A percentile compares a stretch with the other conserved stretches of the same genome.
Conservation (phyloP, 352 stramenopile genomes). For the Blastocystis sp. region DNA sequence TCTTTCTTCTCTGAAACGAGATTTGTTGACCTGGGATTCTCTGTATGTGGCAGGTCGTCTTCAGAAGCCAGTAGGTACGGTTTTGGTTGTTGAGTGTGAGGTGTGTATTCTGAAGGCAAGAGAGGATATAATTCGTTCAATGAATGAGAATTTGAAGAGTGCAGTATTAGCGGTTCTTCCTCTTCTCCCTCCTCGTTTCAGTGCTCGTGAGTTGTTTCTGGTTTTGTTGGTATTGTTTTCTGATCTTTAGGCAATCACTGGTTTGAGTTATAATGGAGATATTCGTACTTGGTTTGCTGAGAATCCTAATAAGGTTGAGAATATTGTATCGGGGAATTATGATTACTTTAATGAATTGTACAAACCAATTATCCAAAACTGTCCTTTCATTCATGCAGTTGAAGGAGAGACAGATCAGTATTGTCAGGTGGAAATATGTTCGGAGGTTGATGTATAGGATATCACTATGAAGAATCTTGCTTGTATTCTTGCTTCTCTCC, state of each 20-base stretch:
- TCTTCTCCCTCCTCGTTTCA: slow-evolving; percentile 19
- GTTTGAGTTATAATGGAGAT: slow-evolving; percentile 60
- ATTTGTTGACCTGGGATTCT: slow-evolving; percentile 42
- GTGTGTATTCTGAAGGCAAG: background rate
- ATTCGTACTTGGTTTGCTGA: slow-evolving; percentile 61
- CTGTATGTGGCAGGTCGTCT: slow-evolving; percentile 56
- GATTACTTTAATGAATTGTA: slow-evolving; percentile 35
- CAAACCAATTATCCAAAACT: background rate
- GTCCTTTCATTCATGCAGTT: slow-evolving; percentile 33
- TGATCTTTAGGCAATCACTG: slow-evolving; percentile 51
- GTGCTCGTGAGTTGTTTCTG: slow-evolving; percentile 21
- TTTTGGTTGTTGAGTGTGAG: background rate
- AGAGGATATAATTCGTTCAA: background rate
- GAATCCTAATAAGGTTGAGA: slow-evolving; percentile 63
- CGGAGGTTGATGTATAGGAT: slow-evolving; percentile 4
- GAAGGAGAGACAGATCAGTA: background rate
- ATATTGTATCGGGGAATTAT: slow-evolving; percentile 55
- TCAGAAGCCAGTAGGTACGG: slow-evolving; percentile 25
- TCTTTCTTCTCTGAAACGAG: slow-evolving; percentile 18
- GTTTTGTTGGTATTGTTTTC: background rate
- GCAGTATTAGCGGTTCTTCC: slow-evolving; percentile 26
- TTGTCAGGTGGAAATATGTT: background rate
- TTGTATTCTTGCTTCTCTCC: background rate
- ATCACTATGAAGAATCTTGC: slow-evolving; percentile 31
- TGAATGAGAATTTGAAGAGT: slow-evolving; percentile 45